Evolutionary conservation across 2,329 filamentous ascomycete species (phyloP).

Genomic region (Colletotrichum lupini): DNA sequence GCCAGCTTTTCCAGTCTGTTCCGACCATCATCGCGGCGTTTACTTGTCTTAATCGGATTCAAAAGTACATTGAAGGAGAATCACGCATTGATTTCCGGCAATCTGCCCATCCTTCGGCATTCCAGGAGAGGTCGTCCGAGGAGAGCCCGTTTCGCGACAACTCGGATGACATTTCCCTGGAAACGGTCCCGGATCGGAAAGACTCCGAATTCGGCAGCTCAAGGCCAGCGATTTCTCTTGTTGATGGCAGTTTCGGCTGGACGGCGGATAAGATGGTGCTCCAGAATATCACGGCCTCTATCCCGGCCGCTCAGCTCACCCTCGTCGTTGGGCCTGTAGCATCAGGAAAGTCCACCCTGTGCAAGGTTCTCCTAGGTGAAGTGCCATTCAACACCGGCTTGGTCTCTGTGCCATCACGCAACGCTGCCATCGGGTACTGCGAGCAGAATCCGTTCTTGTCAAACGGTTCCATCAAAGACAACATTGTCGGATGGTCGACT

Average conservation of each 20-base stretch:
- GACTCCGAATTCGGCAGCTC: not conserved
- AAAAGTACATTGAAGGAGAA: conserved; percentile 48
- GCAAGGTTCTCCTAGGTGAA: conserved; percentile 49
- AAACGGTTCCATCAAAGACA: conserved; percentile 40
- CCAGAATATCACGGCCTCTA: conserved; percentile 44
- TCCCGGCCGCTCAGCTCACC: conserved; percentile 46
- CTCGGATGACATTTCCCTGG: conserved; percentile 13
- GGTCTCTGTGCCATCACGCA: conserved; percentile 28
- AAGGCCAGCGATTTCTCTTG: conserved; percentile 12
- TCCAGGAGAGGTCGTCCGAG: conserved; percentile 26
- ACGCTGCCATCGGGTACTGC: conserved; percentile 44
- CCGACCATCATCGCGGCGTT: conserved; percentile 45
- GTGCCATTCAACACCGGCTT: conserved; percentile 38
- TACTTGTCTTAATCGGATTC: conserved; percentile 48
- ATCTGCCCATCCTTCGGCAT: conserved; percentile 1
- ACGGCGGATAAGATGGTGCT: conserved; percentile 41
- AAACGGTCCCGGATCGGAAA: not conserved
- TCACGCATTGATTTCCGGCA: conserved; percentile 41
- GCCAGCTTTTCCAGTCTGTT: conserved; percentile 45
- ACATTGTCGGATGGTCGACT: conserved; percentile 38
- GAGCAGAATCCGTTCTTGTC: conserved; percentile 44
- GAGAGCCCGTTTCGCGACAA: conserved; percentile 19
- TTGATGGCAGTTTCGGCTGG: conserved; percentile 47
- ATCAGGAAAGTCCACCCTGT: conserved; percentile 54
- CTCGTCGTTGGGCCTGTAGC: conserved; percentile 53